Conservation (phyloP, 1,139 yeast genomes). For the Yamadazyma friedrichii region DNA sequence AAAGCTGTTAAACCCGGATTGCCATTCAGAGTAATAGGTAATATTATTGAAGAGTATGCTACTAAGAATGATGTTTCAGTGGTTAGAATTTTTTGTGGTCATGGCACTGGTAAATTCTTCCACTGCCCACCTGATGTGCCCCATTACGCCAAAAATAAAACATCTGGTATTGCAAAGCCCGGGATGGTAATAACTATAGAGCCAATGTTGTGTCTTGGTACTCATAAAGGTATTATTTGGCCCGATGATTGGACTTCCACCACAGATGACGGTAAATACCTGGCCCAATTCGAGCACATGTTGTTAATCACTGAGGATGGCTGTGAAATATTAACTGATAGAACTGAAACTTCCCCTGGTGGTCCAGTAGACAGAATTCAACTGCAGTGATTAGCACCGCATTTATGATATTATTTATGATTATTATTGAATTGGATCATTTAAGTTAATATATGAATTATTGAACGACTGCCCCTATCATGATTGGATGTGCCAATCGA, state of each 20-base stretch:
- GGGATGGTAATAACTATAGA: conserved; percentile 98
- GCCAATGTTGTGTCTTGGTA: conserved; percentile 94
- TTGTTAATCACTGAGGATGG: conserved; percentile 91
- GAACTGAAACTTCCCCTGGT: conserved; percentile 80
- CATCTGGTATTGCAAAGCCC: conserved; percentile 89
- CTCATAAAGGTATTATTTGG: conserved; percentile 81
- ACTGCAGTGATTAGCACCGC: too few species aligned
- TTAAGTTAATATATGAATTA: too few species aligned
- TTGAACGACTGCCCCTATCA: too few species aligned
- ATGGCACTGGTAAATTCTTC: conserved; percentile 84
- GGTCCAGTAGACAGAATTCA: conserved; percentile 70
- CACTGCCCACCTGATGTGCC: conserved; percentile 94
- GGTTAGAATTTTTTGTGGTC: conserved; percentile 90
- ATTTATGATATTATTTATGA: too few species aligned
- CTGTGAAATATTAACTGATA: conserved; percentile 84
- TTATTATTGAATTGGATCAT: too few species aligned
- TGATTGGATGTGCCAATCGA: too few species aligned
- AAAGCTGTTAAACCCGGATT: conserved; percentile 87
- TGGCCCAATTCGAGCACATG: conserved; percentile 97
- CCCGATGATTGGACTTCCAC: conserved; percentile 98
- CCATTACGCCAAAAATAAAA: conserved; percentile 90
- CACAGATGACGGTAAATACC: conserved; percentile 81
- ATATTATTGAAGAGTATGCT: conserved; percentile 86
- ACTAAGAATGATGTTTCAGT: conserved; percentile 76
- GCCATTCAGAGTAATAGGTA: conserved; percentile 84